Evolutionary conservation across 345 rosid genomes (phyloP), one percentile per base, ranked within the genome.

Genomic region (Euphorbia tirucalli): DNA sequence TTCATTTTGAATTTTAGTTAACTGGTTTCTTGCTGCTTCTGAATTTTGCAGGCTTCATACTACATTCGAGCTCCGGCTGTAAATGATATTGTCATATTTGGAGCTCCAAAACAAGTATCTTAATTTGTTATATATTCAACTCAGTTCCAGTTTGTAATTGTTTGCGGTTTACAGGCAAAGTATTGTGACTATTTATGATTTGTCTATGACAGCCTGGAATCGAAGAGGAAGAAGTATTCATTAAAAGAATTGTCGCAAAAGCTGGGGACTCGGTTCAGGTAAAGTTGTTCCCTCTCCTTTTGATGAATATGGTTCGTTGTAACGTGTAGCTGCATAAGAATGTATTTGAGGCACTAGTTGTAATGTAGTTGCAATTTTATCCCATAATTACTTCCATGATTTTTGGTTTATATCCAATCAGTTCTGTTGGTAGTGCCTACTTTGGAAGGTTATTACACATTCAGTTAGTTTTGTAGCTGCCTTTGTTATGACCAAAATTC

Each of bases 181-280:
- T 46, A 66, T 57, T 11, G 5, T 71, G 1, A 56, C 19, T 68
- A 32, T 30, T 62, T 18, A n/a, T n/a, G n/a, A 18, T 16, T 46
- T 61, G 68, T 68, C 31, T 60, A 41, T 67, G 65, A 76, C 77
- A 72, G 46, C 65, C 70, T 28, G 80, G 76, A 43, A 44, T 55
- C 58, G 65, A 52, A 43, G 74, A 72, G 37, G 79, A 72, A 32
- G 80, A 69, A 16, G 75, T 80, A 48, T 80, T 70, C 54, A 78
- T 83, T 24, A 80, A 83, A 72, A 74, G 83, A 78, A 55, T 75
- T 70, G 80, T 83, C 4, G 82, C 86, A 65, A 74, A 79, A 69
- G 81, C 75, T 44, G 85, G 85, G 60, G 85, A 82, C 56, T 37
- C 18, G 8, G 83, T 82, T 60, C 77, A 71, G 81, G 85, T 82